phyloP scores from a whole-genome alignment of 805 yeast genomes.

The Saturnispora mendoncae region DNA sequence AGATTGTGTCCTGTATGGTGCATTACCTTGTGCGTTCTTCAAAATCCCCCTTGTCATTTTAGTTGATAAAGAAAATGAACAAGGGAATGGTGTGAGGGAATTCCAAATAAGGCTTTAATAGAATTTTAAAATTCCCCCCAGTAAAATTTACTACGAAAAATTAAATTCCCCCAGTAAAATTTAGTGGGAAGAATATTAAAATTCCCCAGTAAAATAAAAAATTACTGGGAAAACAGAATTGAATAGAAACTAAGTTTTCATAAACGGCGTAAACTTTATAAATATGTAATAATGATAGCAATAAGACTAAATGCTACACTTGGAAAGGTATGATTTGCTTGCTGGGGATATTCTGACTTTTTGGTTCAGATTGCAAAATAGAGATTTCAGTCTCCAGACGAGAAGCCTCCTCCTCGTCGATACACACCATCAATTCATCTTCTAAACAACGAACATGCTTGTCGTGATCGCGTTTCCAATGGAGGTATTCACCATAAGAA shows the following conservation, averaged over 20 bases:
- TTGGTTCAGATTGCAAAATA: not conserved
- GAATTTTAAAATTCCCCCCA: not conserved
- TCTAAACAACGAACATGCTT: not conserved
- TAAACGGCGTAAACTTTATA: not conserved
- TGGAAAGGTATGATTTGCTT: not conserved
- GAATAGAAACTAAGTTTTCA: too few relatives aligned
- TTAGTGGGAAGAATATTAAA: not conserved
- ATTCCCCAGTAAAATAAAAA: not conserved
- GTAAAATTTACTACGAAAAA: not conserved
- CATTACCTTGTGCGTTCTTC: slow-evolving; percentile 24
- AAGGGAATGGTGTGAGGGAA: not conserved
- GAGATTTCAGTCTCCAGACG: not conserved
- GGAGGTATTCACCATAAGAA: not conserved
- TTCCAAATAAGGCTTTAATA: too few relatives aligned
- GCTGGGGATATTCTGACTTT: not conserved
- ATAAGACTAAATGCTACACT: too few relatives aligned
- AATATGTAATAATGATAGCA: too few relatives aligned
- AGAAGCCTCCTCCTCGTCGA: not conserved
- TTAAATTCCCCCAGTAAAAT: not conserved
- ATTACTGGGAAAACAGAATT: not conserved
- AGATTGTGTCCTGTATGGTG: slow-evolving; percentile 19
- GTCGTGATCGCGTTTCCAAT: not conserved
- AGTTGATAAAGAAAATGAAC: not conserved
- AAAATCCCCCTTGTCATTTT: slow-evolving; percentile 27
- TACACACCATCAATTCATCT: not conserved